phyloP scores from a whole-genome alignment of 1,139 yeast genomes.

The Suhomyces anneliseae region DNA sequence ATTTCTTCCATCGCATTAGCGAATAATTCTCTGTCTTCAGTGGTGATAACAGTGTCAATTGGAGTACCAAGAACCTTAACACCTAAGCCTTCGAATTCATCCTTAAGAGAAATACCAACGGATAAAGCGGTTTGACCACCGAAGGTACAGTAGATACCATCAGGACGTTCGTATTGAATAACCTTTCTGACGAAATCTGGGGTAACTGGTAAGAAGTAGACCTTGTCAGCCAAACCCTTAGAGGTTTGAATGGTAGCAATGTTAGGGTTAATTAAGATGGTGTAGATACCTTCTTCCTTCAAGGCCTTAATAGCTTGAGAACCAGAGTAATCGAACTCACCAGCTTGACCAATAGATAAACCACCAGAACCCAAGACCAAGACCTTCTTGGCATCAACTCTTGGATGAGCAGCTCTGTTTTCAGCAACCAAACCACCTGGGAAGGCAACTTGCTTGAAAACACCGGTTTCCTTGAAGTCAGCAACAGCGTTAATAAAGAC shows the following conservation, averaged over 20 bases:
- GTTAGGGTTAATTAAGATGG: constrained; percentile 93
- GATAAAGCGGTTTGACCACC: constrained; percentile 98
- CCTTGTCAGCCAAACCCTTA: constrained; percentile 96
- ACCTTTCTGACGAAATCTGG: constrained; percentile 96
- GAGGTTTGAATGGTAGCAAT: constrained; percentile 99
- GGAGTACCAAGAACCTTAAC: constrained; percentile 96
- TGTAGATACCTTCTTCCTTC: constrained; percentile 96
- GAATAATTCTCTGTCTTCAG: constrained; percentile 96
- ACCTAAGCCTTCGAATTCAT: constrained; percentile 88
- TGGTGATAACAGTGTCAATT: constrained; percentile 91
- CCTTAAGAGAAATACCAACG: constrained; percentile 94
- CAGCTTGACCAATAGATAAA: constrained; percentile 98
- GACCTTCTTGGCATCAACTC: constrained; percentile 86
- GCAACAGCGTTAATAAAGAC: constrained; percentile 83
- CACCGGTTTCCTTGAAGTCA: constrained; percentile 55
- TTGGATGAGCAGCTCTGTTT: constrained; percentile 70
- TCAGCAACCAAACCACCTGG: constrained; percentile 86
- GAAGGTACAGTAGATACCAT: constrained; percentile 93
- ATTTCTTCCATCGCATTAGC: constrained; percentile 95
- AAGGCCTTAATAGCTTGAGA: constrained; percentile 93
- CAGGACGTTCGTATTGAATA: constrained; percentile 92
- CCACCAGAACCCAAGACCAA: constrained; percentile 98
- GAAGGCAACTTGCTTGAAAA: constrained; percentile 73
- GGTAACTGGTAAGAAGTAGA: constrained; percentile 93
- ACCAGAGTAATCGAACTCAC: constrained; percentile 98